Percentiles rank a stretch among this genome's conserved stretches.
These are phyloP conservation scores for Tricholoma hemisulphureum DNA, from an alignment of 768 basidiomycete species.

Conservation along the genomic window DNA sequence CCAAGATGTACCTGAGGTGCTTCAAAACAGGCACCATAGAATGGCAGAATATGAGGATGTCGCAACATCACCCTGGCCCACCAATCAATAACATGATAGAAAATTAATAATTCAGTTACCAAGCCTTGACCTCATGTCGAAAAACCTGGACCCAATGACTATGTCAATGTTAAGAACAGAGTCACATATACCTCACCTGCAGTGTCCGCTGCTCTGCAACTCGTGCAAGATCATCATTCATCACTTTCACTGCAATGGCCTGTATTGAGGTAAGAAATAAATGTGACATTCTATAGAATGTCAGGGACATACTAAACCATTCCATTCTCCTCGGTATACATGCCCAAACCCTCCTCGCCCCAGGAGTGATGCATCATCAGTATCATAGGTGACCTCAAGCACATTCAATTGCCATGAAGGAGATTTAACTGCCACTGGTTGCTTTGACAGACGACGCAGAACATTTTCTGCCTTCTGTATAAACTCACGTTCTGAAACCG, in stretches of 20 bases:
- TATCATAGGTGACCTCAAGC: slow-evolving; percentile 23
- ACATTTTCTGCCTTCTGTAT: slow-evolving; percentile 12
- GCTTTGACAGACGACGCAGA: slow-evolving; percentile 11
- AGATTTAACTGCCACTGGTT: slow-evolving; percentile 15
- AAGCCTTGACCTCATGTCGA: slow-evolving; percentile 1
- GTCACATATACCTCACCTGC: slow-evolving; percentile 14
- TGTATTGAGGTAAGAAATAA: slow-evolving; percentile 3
- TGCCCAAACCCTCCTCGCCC: slow-evolving; percentile 29
- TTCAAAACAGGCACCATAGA: slow-evolving; percentile 1
- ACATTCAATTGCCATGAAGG: slow-evolving; percentile 26
- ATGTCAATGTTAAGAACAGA: background rate
- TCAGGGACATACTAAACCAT: slow-evolving; percentile 13
- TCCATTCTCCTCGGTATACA: slow-evolving; percentile 27
- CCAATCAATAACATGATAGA: background rate
- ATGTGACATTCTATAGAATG: background rate
- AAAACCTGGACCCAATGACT: background rate
- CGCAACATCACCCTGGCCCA: background rate
- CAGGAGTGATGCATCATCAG: slow-evolving; percentile 14
- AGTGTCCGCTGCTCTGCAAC: slow-evolving; percentile 25
- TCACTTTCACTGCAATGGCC: slow-evolving; percentile 31
- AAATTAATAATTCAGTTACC: slow-evolving; percentile 1
- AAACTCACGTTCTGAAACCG: slow-evolving; percentile 9
- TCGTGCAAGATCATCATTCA: slow-evolving; percentile 16
- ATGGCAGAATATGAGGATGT: slow-evolving; percentile 1
- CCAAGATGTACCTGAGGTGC: background rate